Base-by-base conservation (phyloP, 306 rosid genomes). In the Benincasa hispida region DNA sequence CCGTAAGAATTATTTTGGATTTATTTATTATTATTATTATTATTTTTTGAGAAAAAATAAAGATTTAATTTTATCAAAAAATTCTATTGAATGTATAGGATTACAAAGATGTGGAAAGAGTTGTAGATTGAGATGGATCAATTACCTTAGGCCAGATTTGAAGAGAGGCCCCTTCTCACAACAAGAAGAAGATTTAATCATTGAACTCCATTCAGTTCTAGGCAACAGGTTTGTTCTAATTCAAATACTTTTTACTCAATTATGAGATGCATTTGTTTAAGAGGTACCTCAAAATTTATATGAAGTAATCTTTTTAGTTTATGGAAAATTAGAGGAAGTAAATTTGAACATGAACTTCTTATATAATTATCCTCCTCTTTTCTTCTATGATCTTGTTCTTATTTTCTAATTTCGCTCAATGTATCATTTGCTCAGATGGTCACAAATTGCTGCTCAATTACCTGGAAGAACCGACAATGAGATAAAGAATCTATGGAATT, bases 381-480 rank as follows among this genome's bases (percentile, higher is more conserved):
- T 12, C 28, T 22, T 57, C 12, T 27, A 5, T 13, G 0, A 1
- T 61, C 39, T 61, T 0, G n/a, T 27, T 59, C 2, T 32, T 15
- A 19, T 5, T 50, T 14, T 56, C 6, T 24, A 12, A 8, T 15
- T 62, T n/a, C 11, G 30, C 55, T 61, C 80, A 75, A 27, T 73
- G 27, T 54, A 37, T 41, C 10, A 37, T 3, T 5, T 0, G 0
- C 2, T 13, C 80, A 93, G 98, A 83, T 91, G 98, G 98, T 94
- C 98, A 28, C 98, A 90, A 84, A 94, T 94, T 79, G 97, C 98
- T 15, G 95, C 93, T 12, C 97, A 91, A 72, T 79, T 94, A 75
- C 97, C 98, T 0, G 98, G 98, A 80, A 90, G 98, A 85, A 94
- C 97, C 0, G 97, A 91, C 62, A 94, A 94, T 72, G 98, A 94